Evolutionary conservation across 2,329 filamentous ascomycete genomes (phyloP).

Genomic region (Hymenoscyphus salicellus): DNA sequence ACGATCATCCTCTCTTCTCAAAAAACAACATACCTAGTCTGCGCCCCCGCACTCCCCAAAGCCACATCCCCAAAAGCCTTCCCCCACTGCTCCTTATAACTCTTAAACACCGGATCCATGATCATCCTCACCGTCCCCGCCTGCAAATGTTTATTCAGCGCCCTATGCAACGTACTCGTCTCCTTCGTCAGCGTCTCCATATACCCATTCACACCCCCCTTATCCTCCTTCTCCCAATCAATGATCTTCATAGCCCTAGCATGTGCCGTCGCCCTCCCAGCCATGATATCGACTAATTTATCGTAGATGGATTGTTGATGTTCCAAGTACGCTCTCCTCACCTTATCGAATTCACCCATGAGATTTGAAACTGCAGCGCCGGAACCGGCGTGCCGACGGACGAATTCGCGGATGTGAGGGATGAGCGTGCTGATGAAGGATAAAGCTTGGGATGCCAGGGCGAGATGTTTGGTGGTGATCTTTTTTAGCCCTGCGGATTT

Average conservation of each 20-base stretch:
- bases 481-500: conserved; percentile 86
- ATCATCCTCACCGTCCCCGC: conserved; percentile 64
- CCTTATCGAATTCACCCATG: conserved; percentile 41
- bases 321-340: conserved; percentile 48
- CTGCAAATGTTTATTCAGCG: conserved; percentile 64
- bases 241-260: conserved; percentile 63
- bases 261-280: conserved; percentile 58
- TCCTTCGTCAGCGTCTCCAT: conserved; percentile 73
- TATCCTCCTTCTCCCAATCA: conserved; percentile 54
- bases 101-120: conserved; percentile 66
- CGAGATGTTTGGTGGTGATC: conserved; percentile 93
- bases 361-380: conserved; percentile 52
- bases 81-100: conserved; percentile 63
- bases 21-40: conserved; percentile 52
- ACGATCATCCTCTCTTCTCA: not conserved
- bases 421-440: conserved; percentile 84
- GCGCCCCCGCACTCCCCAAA: conserved; percentile 58
- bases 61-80: conserved; percentile 59
- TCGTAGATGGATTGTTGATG: conserved; percentile 71
- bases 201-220: conserved; percentile 51
- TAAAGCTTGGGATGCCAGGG: conserved; percentile 83
- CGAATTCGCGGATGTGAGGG: conserved; percentile 87
- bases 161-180: conserved; percentile 66
- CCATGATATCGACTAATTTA: conserved; percentile 72
- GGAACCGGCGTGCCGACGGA: conserved; percentile 67